Evolutionary conservation across 352 stramenopile species (phyloP), one percentile per base, ranked within the genome.

Genomic region (Globisporangium echinulatum): DNA sequence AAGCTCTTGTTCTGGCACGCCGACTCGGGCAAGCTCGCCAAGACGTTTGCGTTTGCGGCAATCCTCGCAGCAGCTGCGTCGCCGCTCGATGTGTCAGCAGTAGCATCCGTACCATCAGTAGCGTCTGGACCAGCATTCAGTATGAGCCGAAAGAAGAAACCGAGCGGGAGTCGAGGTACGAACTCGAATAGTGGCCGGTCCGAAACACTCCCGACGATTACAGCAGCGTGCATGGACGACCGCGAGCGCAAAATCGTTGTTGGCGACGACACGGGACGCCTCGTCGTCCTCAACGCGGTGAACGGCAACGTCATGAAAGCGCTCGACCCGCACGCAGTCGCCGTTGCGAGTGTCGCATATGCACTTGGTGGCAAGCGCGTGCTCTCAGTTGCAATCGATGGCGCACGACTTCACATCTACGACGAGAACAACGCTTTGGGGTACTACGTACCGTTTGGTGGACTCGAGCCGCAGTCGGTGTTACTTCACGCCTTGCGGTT

Each of bases 231-330:
- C 53, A 65, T 96, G 10, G 86, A 96, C 62, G 84, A 96, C 49
- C 75, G 84, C 1, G 79, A 92, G 61, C 70, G 86, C 1, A 94
- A 96, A 59, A 58, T 94, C 17, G 75, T 96, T 42, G 49, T 94
- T 4, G 86, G 86, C 10, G 81, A 94, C 53, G 82, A 93, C 44
- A 60, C 61, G 0, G 86, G 86, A 1, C 67, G 70, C 10, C 66
- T 94, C 40, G 76, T 81, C 39, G 73, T 96, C 14, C 59, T 91
- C 10, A 96, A 94, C 50, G 54, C 74, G 19, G 72, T 88, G 15
- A 94, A 94, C 46, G 84, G 86, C 44, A 89, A 86, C 51, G 70
- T 92, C 33, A 94, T 92, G 75, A 96, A 96, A 59, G 72, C 85
- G 58, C 64, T 90, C 39, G 72, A 90, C 50, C 77, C 82, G 13